Conservation (phyloP, 257 asterid species). For the Parsonsia alboflavescens region DNA sequence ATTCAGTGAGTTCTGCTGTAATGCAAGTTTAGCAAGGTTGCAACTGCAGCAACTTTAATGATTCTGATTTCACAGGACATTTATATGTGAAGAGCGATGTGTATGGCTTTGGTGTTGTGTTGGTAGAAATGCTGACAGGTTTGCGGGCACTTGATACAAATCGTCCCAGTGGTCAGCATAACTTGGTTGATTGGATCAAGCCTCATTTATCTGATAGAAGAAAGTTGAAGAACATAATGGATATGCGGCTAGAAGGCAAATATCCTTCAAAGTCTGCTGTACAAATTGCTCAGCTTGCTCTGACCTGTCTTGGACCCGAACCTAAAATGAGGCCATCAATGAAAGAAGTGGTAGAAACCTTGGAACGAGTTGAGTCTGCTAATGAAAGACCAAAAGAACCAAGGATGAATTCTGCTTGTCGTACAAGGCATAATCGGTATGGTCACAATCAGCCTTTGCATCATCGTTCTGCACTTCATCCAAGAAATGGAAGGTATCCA, state of each 20-base stretch:
- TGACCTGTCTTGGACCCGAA: constrained; percentile 48
- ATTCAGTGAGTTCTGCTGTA: not conserved
- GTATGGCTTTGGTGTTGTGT: constrained; percentile 62
- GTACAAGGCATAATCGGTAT: constrained; percentile 21
- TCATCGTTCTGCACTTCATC: constrained; percentile 48
- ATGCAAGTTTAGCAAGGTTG: constrained; percentile 2
- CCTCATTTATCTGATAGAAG: constrained; percentile 51
- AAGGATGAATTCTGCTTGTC: constrained; percentile 25
- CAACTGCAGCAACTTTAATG: not conserved
- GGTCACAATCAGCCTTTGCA: constrained; percentile 34
- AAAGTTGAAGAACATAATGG: constrained; percentile 57
- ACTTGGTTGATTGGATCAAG: constrained; percentile 62
- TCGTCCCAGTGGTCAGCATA: constrained; percentile 50
- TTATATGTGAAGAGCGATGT: constrained; percentile 71
- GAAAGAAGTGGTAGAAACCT: constrained; percentile 51
- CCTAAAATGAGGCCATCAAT: constrained; percentile 59
- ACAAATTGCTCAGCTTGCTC: constrained; percentile 52
- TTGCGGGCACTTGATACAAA: constrained; percentile 45
- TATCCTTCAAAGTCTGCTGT: constrained; percentile 56
- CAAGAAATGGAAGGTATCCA: constrained; percentile 37
- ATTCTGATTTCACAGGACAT: constrained; percentile 40
- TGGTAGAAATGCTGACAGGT: constrained; percentile 69
- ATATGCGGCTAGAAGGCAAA: constrained; percentile 49
- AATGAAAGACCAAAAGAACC: constrained; percentile 41
- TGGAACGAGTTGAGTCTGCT: constrained; percentile 34